Base-by-base conservation (phyloP, 2,329 filamentous ascomycete species). In the Botrytis medusae region DNA sequence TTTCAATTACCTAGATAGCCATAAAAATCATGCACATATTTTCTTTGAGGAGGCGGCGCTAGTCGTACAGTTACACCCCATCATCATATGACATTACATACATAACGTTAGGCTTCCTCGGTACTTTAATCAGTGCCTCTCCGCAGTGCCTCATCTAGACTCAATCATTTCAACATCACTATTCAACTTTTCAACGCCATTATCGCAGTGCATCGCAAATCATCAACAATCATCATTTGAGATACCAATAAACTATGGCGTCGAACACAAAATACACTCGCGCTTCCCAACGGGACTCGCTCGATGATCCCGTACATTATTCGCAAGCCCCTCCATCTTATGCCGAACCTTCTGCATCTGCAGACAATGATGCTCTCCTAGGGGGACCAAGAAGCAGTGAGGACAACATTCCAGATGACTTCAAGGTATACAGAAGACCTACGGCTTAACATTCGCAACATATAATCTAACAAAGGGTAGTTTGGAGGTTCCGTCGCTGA, bases 321-420 rank as follows among this genome's bases (percentile, higher is more conserved):
- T 87, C 90, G 73, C 91, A 93, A 80, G 88, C 94, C 80, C 95
- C 95, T 77, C 95, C 95, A 32, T 93, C 93, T 74, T 98, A 98
- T 85, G 87, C 89, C 81, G 85, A 84, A 74, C 86, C 87, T 75
- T 83, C 86, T 74, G 87, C 89, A 54, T 85, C 88, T 54, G 83
- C 84, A 40, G 83, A 87, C 74, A 86, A 86, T 79, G 86, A 88
- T 75, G 83, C 85, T 74, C 84, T 84, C 20, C 84, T 88, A 34
- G 86, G 92, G 73, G 91, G 87, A 62, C 90, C 93, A 69, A 90
- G 95, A 79, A 88, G 87, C 81, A 95, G 95, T 83, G 90, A 95
- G 81, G 95, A 98, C 84, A 97, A 98, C 80, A 82, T 98, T 62
- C 95, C 95, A 1, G 95, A 98, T 85, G 95, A 98, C 84, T 98